Base-by-base conservation (phyloP, 805 yeast species). In the Groenewaldozyma tartarivorans region DNA sequence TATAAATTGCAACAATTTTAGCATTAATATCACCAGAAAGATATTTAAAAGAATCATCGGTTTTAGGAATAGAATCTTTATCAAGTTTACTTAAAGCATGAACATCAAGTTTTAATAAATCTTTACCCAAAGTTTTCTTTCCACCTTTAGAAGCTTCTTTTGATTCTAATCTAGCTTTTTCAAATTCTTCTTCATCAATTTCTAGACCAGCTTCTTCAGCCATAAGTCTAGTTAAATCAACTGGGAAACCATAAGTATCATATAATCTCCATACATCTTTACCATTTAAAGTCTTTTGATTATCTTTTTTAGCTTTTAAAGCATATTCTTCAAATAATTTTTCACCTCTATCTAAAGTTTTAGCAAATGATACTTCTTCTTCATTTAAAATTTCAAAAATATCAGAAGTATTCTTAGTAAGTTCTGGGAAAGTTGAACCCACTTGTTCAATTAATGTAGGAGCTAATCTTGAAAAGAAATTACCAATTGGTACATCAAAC, bases 201-300 rank as follows among this genome's bases (percentile, higher is more conserved):
- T 78, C 80, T 54, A 92, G 74, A 16, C 94, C 94, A 45, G 92
- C 85, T 66, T 92, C 99, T 64, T 90, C 97, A 35, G 98, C 98
- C 99, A 92, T 92, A 60, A 92, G 74, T 61, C 95, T 79, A 22
- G 99, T 92, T 59, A 92, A 75, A 66, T 92, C 99, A 43, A 87
- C 96, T 30, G 99, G 99, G 82, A 92, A 92, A 44, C 99, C 99
- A 58, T 90, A 92, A 9, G 99, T 92, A 56, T 92, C 99, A 56
- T 92, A 92, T 54, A 92, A 71, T 67, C 99, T 78, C 99, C 99
- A 92, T 31, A 92, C 98, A 61, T 90, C 96, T 55, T 75, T 80
- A 61, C 99, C 99, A 37, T 83, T 75, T 48, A 92, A 72, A 31
- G 81, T 74, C 62, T 80, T 87, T 48, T 74, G 75, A 35, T 82